phyloP scores from a whole-genome alignment of 2,329 filamentous ascomycete species.

The Fusarium buxicola region DNA sequence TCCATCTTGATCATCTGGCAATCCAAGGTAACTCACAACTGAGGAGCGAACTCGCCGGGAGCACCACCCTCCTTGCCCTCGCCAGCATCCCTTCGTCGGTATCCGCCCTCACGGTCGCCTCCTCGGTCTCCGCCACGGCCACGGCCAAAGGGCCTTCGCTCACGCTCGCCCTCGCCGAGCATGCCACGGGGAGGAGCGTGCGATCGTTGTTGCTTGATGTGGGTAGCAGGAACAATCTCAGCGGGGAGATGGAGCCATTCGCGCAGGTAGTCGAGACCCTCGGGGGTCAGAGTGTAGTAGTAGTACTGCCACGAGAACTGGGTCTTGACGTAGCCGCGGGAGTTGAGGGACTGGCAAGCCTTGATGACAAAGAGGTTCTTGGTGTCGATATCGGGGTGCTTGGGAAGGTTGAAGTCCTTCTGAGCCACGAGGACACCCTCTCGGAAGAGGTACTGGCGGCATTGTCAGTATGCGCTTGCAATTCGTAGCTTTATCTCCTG shows the following conservation, averaged over 20 bases:
- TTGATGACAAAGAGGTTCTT: slow-evolving; percentile 99
- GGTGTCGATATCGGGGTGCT: slow-evolving; percentile 98
- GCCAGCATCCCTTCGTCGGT: slow-evolving; percentile 89
- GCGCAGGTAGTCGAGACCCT: slow-evolving; percentile 99
- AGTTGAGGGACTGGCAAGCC: slow-evolving; percentile 97
- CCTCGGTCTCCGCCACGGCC: slow-evolving; percentile 80
- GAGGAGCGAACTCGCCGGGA: slow-evolving; percentile 90
- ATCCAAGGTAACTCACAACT: slow-evolving; percentile 73
- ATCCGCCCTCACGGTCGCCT: slow-evolving; percentile 88
- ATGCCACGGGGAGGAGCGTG: slow-evolving; percentile 98
- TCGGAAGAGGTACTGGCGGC: slow-evolving; percentile 88
- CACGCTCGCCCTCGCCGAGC: slow-evolving; percentile 87
- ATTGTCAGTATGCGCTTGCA: slow-evolving; percentile 42
- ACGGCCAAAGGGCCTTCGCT: slow-evolving; percentile 87
- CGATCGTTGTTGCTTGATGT: slow-evolving; percentile 99
- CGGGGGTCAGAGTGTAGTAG: slow-evolving; percentile 99
- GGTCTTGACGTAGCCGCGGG: slow-evolving; percentile 98
- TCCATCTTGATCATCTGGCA: neutral
- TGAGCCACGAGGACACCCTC: slow-evolving; percentile 94
- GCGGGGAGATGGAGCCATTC: slow-evolving; percentile 99
- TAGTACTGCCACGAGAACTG: slow-evolving; percentile 99
- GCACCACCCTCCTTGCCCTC: slow-evolving; percentile 92
- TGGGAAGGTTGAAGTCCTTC: slow-evolving; percentile 99
- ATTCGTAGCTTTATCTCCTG: slow-evolving; percentile 28
- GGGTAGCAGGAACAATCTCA: slow-evolving; percentile 98